A percentile compares a stretch with the other conserved stretches of the same genome.
These are phyloP conservation scores for Citrus medica DNA, from an alignment of 345 rosid genomes.

Conservation along the genomic window DNA sequence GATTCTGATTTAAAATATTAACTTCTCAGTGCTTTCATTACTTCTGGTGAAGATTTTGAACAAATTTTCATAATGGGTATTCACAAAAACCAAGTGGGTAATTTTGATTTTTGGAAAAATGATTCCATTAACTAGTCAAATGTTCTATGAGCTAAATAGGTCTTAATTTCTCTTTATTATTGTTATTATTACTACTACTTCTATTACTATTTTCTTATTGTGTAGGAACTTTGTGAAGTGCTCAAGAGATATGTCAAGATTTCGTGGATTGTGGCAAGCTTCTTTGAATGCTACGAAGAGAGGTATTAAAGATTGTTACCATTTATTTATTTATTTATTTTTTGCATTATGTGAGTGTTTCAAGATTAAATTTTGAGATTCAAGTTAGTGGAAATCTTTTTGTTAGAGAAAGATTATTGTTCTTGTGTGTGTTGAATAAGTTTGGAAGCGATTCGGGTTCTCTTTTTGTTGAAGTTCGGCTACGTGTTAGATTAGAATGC, in stretches of 20 bases:
- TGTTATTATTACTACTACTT: no score
- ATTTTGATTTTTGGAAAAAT: background rate
- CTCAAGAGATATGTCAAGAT: slow-evolving; percentile 54
- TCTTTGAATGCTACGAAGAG: slow-evolving; percentile 81
- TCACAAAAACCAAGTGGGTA: background rate
- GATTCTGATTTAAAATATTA: background rate
- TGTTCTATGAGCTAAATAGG: background rate
- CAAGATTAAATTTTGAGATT: background rate
- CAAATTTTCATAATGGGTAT: background rate
- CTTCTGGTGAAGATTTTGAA: background rate
- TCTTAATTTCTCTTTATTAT: background rate
- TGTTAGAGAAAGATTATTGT: background rate
- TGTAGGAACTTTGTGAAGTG: background rate
- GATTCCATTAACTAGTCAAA: background rate
- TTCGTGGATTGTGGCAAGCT: slow-evolving; percentile 72
- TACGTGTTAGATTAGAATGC: background rate
- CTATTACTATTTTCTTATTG: background rate
- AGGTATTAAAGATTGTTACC: slow-evolving; percentile 31
- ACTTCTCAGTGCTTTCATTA: background rate
- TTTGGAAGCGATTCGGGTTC: background rate
- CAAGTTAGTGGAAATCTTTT: background rate
- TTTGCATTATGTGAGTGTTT: background rate
- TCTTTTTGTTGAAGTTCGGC: background rate
- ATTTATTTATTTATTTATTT: no score
- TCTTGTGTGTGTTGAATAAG: background rate